These are phyloP conservation scores for Suillus brevipes DNA, from an alignment of 768 basidiomycete genomes.

Conservation along the genomic window DNA sequence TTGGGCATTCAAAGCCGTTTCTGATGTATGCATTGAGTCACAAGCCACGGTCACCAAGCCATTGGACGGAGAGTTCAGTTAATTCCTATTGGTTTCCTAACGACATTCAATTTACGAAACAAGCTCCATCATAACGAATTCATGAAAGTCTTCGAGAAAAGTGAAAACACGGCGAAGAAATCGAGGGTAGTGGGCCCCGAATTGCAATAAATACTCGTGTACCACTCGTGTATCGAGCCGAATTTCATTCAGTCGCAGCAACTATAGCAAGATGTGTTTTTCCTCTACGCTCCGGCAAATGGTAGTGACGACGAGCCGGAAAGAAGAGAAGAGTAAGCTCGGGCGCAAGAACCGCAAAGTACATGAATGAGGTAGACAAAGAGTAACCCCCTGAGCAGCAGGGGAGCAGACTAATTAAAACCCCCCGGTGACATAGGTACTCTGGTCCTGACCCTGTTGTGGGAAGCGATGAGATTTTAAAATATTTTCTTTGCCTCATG, in stretches of 20 bases:
- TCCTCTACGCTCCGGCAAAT: not conserved
- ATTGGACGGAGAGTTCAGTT: not conserved
- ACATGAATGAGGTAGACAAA: not conserved
- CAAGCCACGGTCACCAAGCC: too few species aligned
- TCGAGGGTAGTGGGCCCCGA: too few species aligned
- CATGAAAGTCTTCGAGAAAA: conserved; percentile 1
- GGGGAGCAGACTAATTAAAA: not conserved
- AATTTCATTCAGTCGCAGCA: not conserved
- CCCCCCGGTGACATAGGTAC: not conserved
- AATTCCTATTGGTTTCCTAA: not conserved
- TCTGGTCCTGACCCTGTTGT: not conserved
- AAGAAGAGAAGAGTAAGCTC: not conserved
- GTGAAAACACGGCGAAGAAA: not conserved
- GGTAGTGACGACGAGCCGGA: not conserved
- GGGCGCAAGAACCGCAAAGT: not conserved
- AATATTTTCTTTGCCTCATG: not conserved
- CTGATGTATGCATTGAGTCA: too few species aligned
- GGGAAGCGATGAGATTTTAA: conserved; percentile 1
- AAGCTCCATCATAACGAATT: not conserved
- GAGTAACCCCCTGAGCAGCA: not conserved
- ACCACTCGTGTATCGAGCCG: not conserved
- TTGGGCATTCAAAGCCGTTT: too few species aligned
- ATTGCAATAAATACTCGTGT: too few species aligned
- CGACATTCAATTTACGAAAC: not conserved
- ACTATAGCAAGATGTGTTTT: not conserved